Percentiles rank a stretch among this genome's conserved stretches.
Evolutionary conservation across 345 rosid species (phyloP).

Genomic region (Isatis tinctoria): DNA sequence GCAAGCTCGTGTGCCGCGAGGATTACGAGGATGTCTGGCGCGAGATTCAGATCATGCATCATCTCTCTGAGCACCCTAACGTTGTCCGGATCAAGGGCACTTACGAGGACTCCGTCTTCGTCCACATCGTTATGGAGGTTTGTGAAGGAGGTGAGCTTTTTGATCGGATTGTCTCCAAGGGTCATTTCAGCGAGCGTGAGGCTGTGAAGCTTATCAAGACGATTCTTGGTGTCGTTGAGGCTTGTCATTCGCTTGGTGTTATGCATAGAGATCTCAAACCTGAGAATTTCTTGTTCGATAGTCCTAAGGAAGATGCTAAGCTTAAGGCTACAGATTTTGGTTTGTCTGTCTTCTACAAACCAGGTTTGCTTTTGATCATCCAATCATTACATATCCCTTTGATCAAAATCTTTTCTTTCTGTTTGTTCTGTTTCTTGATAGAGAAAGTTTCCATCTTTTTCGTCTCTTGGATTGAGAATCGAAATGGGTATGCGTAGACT

Average conservation of each 20-base stretch:
- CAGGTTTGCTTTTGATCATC: conserved; percentile 46
- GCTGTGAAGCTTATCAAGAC: conserved; percentile 87
- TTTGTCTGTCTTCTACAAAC: conserved; percentile 86
- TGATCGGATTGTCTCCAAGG: conserved; percentile 90
- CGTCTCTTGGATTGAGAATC: background rate
- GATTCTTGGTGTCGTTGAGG: conserved; percentile 86
- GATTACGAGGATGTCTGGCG: conserved; percentile 97
- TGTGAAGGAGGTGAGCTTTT: conserved; percentile 98
- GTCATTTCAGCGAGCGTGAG: conserved; percentile 92
- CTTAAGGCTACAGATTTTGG: conserved; percentile 97
- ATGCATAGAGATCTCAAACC: conserved; percentile 99
- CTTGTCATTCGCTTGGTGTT: conserved; percentile 92
- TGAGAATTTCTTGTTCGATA: conserved; percentile 93
- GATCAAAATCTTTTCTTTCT: background rate
- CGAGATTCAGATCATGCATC: conserved; percentile 99
- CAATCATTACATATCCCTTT: background rate
- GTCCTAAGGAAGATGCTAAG: conserved; percentile 64
- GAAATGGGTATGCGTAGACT: background rate
- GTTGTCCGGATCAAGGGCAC: conserved; percentile 90
- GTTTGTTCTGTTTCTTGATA: background rate
- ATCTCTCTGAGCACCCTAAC: conserved; percentile 74
- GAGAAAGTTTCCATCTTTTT: too few relatives aligned
- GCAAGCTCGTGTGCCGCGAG: conserved; percentile 85
- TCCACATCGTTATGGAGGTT: conserved; percentile 95
- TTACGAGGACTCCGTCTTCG: conserved; percentile 84